Base-by-base conservation (phyloP, 2,329 filamentous ascomycete genomes). In the Byssoonygena ceratinophila region DNA sequence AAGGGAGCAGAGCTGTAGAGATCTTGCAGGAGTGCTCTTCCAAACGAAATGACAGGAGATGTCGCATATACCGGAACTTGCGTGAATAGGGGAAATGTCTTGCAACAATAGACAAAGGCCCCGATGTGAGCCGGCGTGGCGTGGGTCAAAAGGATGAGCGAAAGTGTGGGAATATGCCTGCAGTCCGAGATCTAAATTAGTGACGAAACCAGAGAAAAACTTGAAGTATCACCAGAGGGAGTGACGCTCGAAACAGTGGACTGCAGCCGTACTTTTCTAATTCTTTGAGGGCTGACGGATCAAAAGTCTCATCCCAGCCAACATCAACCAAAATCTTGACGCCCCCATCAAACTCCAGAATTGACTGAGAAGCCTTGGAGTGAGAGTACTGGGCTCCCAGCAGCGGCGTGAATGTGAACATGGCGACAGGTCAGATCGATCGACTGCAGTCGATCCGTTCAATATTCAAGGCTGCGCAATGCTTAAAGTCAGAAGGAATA, bases 381-480 rank as follows among this genome's bases (percentile, higher is more conserved):
- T 85, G 81, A 4, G 66, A 66, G 48, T 87, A 90, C 64, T 94
- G 87, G 56, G 92, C 91, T 66, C 92, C 92, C 61, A 95, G 83
- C 54, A 98, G 76, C 44, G 92, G 83, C 64, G 86, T 94, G 71
- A 97, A 96, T 59, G 85, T 94, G 76, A 98, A 97, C 92, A 98
- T 98, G 23, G 55, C 63, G 11, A 20, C 2, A 8, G 12, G 5
- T 31, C 11, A 1, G 39, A 44, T 22, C n/a, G 36, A 34, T 14
- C 5, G 20, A 27, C 37, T 5, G 27, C n/a, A 31, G 23, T 46
- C 27, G 34, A 4, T 22, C 2, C 6, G 22, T 36, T 11, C 12
- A 16, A 47, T 27, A 16, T 18, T 14, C 1, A n/a, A 11, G 16
- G 5, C 12, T 27, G 32, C 6, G 32, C 32, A n/a, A 3, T 16